Conservation (phyloP, 768 basidiomycete genomes). For the Kwoniella dejecticola region DNA sequence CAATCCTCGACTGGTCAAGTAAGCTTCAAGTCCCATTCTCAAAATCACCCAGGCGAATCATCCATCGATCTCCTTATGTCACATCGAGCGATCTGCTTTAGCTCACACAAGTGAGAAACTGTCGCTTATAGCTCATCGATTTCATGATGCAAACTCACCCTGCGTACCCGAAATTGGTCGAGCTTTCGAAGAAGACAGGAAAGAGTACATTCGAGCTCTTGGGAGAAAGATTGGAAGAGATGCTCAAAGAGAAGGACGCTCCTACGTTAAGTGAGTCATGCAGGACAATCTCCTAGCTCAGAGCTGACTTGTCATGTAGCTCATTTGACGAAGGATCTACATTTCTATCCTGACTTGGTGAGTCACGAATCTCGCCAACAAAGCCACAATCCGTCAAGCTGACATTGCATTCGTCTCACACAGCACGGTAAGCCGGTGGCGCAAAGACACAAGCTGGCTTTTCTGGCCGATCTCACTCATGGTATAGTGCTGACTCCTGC, state of each 20-base stretch:
- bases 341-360: slow-evolving; percentile 88
- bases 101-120: too few relatives aligned
- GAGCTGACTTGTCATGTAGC: slow-evolving; percentile 52
- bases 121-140: slow-evolving; percentile 87
- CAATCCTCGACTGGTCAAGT: slow-evolving; percentile 98
- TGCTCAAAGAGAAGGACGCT: slow-evolving; percentile 63
- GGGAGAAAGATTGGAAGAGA: slow-evolving; percentile 69
- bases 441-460: too few relatives aligned
- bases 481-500: too few relatives aligned
- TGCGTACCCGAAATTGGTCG: slow-evolving; percentile 71
- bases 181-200: slow-evolving; percentile 63
- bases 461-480: too few relatives aligned
- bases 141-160: slow-evolving; percentile 92
- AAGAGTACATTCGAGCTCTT: slow-evolving; percentile 62
- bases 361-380: slow-evolving; percentile 23
- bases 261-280: slow-evolving; percentile 62
- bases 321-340: slow-evolving; percentile 83
- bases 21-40: slow-evolving; percentile 17
- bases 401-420: background rate
- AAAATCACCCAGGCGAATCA: too few relatives aligned
- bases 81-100: too few relatives aligned
- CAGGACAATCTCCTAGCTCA: background rate
- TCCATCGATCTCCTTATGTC: too few relatives aligned
- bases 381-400: background rate
- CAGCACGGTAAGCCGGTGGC: slow-evolving; percentile 19